Conservation (phyloP, 2,329 filamentous ascomycete genomes). For the Exophiala sp. region DNA sequence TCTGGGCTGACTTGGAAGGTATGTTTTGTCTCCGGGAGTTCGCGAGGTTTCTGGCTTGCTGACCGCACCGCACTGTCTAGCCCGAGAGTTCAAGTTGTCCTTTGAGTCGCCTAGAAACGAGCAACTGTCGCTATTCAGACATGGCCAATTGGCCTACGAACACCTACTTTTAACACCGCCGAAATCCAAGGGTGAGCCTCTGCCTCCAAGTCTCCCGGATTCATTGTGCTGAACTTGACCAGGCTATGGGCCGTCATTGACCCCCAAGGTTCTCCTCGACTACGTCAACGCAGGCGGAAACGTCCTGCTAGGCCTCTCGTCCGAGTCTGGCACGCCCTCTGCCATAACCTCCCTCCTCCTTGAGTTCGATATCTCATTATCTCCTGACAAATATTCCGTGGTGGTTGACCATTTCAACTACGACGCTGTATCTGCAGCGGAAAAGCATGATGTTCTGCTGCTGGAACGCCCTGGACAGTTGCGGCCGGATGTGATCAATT, state of each 20-base stretch:
- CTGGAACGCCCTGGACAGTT: conserved; percentile 61
- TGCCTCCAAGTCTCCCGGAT: conserved; percentile 24
- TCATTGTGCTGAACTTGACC: conserved; percentile 2
- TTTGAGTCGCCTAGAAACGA: conserved; percentile 81
- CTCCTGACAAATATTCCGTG: conserved; percentile 73
- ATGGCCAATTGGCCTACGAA: conserved; percentile 84
- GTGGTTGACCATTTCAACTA: conserved; percentile 97
- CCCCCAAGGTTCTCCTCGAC: conserved; percentile 77
- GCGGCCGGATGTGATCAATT: conserved; percentile 65
- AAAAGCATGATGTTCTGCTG: conserved; percentile 83
- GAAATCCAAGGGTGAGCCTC: conserved; percentile 71
- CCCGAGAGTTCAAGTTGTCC: conserved; percentile 70
- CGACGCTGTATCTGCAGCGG: conserved; percentile 66
- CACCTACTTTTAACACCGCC: conserved; percentile 83
- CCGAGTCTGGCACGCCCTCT: conserved; percentile 61
- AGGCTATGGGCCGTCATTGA: conserved; percentile 84
- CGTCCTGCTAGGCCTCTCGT: conserved; percentile 77
- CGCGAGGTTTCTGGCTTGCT: conserved; percentile 1
- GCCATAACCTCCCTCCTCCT: conserved; percentile 71
- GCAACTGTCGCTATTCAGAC: conserved; percentile 68
- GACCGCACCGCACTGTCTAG: conserved; percentile 43
- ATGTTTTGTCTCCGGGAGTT: conserved; percentile 12
- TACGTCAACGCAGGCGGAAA: conserved; percentile 92
- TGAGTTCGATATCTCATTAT: conserved; percentile 85
- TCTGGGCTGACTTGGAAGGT: conserved; percentile 51